phyloP scores from a whole-genome alignment of 805 yeast species.

The Huiozyma sinensis region DNA sequence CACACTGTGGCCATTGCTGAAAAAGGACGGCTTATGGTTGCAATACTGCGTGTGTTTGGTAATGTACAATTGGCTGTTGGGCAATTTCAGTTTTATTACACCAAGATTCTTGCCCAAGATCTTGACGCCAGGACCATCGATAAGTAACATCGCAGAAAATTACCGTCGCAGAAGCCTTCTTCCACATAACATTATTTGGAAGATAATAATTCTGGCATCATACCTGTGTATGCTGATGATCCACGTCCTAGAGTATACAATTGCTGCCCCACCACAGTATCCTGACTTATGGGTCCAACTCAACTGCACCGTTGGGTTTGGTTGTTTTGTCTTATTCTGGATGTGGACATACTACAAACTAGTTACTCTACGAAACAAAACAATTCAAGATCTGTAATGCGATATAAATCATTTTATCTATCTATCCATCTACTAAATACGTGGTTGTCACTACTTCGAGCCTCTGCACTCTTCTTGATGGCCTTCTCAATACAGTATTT shows the following conservation, averaged over 20 bases:
- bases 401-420: neutral
- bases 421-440: neutral
- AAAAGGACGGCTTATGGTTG: conserved; percentile 58
- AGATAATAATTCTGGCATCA: conserved; percentile 38
- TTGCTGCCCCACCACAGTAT: conserved; percentile 44
- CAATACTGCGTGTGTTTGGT: conserved; percentile 58
- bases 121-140: conserved; percentile 37
- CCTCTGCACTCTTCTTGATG: neutral
- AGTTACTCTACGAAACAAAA: conserved; percentile 23
- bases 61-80: conserved; percentile 71
- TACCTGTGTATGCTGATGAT: conserved; percentile 40
- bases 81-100: conserved; percentile 47
- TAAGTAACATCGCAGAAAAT: conserved; percentile 23
- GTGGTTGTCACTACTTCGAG: neutral
- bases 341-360: conserved; percentile 66
- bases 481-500: no score
- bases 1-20: conserved; percentile 79
- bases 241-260: conserved; percentile 43
- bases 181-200: conserved; percentile 43
- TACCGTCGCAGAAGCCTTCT: conserved; percentile 34
- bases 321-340: conserved; percentile 65
- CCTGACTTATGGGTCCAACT: conserved; percentile 84
- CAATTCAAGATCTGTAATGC: conserved; percentile 16
- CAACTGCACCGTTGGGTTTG: conserved; percentile 65
- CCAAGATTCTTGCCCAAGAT: conserved; percentile 33